Evolutionary conservation across 1,284 basidiomycete species (phyloP), one percentile per base, ranked within the genome.

Genomic region (Sanghuangporus sanghuang): DNA sequence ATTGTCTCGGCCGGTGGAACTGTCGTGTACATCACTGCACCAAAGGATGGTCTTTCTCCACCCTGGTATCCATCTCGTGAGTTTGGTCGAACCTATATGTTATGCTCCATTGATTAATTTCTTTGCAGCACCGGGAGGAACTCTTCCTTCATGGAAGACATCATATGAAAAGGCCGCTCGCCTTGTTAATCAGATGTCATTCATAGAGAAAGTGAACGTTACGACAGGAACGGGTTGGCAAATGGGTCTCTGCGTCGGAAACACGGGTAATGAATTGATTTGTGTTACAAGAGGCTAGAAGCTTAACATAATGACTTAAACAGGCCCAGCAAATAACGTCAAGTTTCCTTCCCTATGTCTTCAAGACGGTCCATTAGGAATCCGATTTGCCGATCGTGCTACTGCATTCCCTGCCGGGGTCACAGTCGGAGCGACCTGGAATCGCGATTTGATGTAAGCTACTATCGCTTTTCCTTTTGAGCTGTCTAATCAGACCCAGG

Each of bases 391-490:
- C 18, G 72, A 73, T 62, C 63, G 65, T 54, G 67, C 67, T 12
- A 67, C 62, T 44, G 69, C 67, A 16, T 85, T 84, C 64, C 83
- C 84, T 3, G 72, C 81, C 3, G 83, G 79, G 3, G 79, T 87
- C 63, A 84, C 83, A 36, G 72, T 74, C n/a, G 84, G 81, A 5
- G 76, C 80, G n/a, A 84, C 81, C 38, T 85, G 78, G 82, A 70
- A 75, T 48, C 64, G 64, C 11, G 62, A 63, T 6, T 64, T 86
- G 62, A 75, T 81, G 82, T 72, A 86, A 18, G 36, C 6, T 16
- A 53, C 18, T 23, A n/a, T 46, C n/a, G 44, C 8, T n/a, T 1
- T 18, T 46, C 16, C 6, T 46, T 18, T n/a, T n/a, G 21, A 18
- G 8, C 16, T 46, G 44, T n/a, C 21, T 18, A 46, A n/a, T 46